These are phyloP conservation scores for Thalassiosira ordinaria DNA, from an alignment of 352 stramenopile genomes.

Conservation along the genomic window DNA sequence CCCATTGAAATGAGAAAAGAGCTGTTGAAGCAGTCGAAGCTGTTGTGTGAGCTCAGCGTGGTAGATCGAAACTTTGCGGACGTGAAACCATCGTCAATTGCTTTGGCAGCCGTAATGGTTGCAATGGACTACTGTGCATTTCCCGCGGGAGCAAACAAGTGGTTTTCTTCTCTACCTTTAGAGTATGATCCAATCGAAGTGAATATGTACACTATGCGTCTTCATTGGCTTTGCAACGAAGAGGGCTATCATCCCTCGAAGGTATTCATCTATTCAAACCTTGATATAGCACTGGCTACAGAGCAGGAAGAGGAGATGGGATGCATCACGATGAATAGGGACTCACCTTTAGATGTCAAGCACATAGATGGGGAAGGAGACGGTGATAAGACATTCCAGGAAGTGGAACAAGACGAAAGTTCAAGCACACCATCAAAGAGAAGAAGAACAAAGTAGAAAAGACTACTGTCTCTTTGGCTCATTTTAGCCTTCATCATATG, in stretches of 20 bases:
- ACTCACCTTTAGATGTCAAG: neutral
- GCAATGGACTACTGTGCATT: constrained; percentile 8
- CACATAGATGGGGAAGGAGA: too few species aligned
- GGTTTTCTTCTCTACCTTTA: neutral
- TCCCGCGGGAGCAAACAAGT: neutral
- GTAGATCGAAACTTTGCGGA: constrained; percentile 14
- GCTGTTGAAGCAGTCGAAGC: constrained; percentile 17
- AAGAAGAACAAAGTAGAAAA: constrained; percentile 1
- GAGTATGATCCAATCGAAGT: neutral
- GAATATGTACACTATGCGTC: constrained; percentile 2
- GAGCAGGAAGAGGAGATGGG: neutral
- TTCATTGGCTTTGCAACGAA: constrained; percentile 4
- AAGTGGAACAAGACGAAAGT: neutral
- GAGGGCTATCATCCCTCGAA: neutral
- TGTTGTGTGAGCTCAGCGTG: constrained; percentile 21
- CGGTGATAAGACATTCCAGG: neutral
- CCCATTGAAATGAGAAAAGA: constrained; percentile 8
- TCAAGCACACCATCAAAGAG: neutral
- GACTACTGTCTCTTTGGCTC: too few species aligned
- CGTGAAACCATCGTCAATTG: constrained; percentile 23
- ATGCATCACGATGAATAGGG: neutral
- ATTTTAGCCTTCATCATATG: too few species aligned
- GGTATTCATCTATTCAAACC: constrained; percentile 9
- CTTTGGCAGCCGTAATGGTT: constrained; percentile 13
- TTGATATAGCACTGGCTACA: too few species aligned